Percentiles rank a stretch among this genome's conserved stretches.
phyloP scores from a whole-genome alignment of 1,139 yeast genomes.

The Yamadazyma trypodendri region DNA sequence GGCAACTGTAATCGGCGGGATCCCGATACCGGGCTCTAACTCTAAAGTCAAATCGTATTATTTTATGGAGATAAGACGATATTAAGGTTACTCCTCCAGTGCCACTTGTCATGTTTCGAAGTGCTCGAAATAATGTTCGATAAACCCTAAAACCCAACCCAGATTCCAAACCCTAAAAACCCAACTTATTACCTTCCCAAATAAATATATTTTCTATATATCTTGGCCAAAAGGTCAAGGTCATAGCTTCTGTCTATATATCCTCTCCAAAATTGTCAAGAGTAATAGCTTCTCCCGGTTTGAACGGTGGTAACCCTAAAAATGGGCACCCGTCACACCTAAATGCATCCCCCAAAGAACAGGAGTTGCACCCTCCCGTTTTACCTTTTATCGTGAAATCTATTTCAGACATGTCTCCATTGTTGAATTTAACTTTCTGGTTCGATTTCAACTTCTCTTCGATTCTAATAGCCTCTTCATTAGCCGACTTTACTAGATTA shows the following conservation, averaged over 20 bases:
- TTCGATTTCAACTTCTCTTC: slow-evolving; percentile 42
- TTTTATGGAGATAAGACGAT: too few relatives aligned
- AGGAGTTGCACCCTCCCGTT: slow-evolving; percentile 94
- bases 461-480: slow-evolving; percentile 51
- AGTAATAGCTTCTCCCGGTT: slow-evolving; percentile 81
- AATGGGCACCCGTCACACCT: slow-evolving; percentile 98
- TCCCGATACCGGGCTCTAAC: too few relatives aligned
- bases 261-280: slow-evolving; percentile 55
- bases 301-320: slow-evolving; percentile 94
- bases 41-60: too few relatives aligned
- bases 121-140: too few relatives aligned
- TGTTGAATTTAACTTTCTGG: slow-evolving; percentile 53
- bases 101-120: too few relatives aligned
- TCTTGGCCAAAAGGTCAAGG: too few relatives aligned
- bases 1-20: too few relatives aligned
- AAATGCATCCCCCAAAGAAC: slow-evolving; percentile 96
- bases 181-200: slow-evolving; percentile 1
- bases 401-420: slow-evolving; percentile 75
- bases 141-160: too few relatives aligned
- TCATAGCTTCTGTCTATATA: slow-evolving; percentile 23
- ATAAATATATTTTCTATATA: slow-evolving; percentile 7
- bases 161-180: too few relatives aligned
- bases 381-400: slow-evolving; percentile 96
- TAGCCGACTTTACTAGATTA: slow-evolving; percentile 52
- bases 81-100: too few relatives aligned